Conservation (phyloP, 306 rosid species). For the Herpetospermum pedunculosum region DNA sequence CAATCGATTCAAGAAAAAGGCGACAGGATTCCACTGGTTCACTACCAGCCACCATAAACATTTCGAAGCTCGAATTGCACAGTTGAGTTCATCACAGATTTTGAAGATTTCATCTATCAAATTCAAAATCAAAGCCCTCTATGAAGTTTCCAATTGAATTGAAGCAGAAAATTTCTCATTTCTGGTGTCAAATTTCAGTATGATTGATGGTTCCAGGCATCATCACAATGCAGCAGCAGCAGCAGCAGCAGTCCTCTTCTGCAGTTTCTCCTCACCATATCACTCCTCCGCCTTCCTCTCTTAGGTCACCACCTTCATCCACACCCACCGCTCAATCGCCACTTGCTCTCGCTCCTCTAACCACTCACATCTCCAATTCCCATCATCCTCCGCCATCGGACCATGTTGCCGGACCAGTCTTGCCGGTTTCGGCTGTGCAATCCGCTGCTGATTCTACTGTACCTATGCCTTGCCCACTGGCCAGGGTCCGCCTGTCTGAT, state of each 20-base stretch:
- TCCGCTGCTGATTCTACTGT: conserved; percentile 30
- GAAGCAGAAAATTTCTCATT: not conserved
- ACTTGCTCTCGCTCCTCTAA: conserved; percentile 25
- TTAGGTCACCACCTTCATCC: conserved; percentile 61
- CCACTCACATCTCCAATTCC: conserved; percentile 12
- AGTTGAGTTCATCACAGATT: not conserved
- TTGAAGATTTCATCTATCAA: not conserved
- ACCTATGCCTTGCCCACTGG: conserved; percentile 29
- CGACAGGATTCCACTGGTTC: not conserved
- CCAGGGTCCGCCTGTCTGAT: conserved; percentile 70
- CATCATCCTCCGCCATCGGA: conserved; percentile 26
- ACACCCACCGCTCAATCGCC: conserved; percentile 22
- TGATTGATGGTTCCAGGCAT: conserved; percentile 62
- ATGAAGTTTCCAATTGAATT: not conserved
- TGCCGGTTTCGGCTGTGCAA: conserved; percentile 32
- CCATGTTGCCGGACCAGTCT: conserved; percentile 23
- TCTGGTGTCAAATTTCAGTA: conserved; percentile 29
- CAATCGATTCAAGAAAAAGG: not conserved
- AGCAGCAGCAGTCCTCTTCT: conserved; percentile 56
- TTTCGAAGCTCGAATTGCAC: not conserved
- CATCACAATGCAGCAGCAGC: conserved; percentile 64
- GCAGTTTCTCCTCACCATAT: conserved; percentile 46
- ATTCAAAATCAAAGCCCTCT: not conserved
- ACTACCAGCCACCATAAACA: no score
- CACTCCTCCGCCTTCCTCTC: conserved; percentile 43